Percentiles rank a stretch among this genome's conserved stretches.
These are phyloP conservation scores for Populus euphratica DNA, from an alignment of 345 rosid species.

Conservation along the genomic window DNA sequence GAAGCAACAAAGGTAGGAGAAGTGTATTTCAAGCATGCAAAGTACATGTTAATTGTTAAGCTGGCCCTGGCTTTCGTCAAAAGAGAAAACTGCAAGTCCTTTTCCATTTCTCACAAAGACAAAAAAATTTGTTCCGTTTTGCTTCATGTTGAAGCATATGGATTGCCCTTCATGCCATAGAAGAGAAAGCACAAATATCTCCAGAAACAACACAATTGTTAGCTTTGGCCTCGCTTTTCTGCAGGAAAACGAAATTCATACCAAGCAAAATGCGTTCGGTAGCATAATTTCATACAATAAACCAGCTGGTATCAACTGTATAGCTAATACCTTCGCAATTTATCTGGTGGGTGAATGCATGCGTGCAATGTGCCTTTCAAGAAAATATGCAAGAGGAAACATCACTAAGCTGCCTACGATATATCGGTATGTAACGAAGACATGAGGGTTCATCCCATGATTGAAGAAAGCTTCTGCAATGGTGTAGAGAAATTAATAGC, in stretches of 20 bases:
- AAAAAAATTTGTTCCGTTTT: neutral
- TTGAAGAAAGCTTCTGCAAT: constrained; percentile 29
- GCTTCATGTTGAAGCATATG: neutral
- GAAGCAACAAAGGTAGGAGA: constrained; percentile 30
- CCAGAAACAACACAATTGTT: constrained; percentile 20
- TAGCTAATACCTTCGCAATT: neutral
- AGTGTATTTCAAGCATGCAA: constrained; percentile 29
- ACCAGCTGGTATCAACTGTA: neutral
- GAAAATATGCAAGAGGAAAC: constrained; percentile 29
- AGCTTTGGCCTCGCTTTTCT: constrained; percentile 32
- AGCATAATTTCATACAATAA: neutral
- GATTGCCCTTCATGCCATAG: constrained; percentile 16
- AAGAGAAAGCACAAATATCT: constrained; percentile 28
- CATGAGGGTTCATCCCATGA: constrained; percentile 29
- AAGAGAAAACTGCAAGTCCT: neutral
- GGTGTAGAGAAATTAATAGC: constrained; percentile 16
- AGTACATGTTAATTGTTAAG: constrained; percentile 27
- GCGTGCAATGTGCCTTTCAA: constrained; percentile 17
- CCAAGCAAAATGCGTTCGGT: neutral
- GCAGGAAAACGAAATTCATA: constrained; percentile 2
- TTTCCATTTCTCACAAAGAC: neutral
- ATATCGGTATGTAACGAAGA: constrained; percentile 27
- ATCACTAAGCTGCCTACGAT: constrained; percentile 8
- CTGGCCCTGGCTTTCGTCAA: constrained; percentile 24
- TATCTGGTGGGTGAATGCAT: neutral